Evolutionary conservation across 2,329 filamentous ascomycete species (phyloP).

Genomic region (Pezicula rhizophila): DNA sequence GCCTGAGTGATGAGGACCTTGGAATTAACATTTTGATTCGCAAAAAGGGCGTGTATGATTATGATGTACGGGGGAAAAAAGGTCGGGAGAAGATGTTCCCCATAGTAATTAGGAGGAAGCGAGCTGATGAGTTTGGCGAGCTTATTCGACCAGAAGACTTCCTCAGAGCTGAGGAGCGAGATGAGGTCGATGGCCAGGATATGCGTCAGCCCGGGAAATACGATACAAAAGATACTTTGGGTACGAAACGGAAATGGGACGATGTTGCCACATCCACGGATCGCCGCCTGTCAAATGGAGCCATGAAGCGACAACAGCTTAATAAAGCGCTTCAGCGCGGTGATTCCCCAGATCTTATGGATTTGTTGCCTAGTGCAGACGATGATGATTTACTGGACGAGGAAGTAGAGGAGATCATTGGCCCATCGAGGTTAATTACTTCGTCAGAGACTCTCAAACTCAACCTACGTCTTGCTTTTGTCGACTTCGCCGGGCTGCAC

Average conservation of each 20-base stretch:
- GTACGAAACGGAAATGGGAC: slow-evolving; percentile 93
- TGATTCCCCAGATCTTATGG: slow-evolving; percentile 33
- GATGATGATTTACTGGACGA: slow-evolving; percentile 58
- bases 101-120: slow-evolving; percentile 70
- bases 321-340: slow-evolving; percentile 26
- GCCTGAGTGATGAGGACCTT: slow-evolving; percentile 81
- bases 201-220: slow-evolving; percentile 44
- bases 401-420: slow-evolving; percentile 44
- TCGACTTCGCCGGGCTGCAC: slow-evolving; percentile 89
- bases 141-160: slow-evolving; percentile 92
- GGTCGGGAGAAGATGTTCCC: slow-evolving; percentile 92
- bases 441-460: slow-evolving; percentile 58
- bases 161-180: slow-evolving; percentile 83
- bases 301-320: slow-evolving; percentile 55
- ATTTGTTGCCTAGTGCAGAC: slow-evolving; percentile 31
- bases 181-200: slow-evolving; percentile 64
- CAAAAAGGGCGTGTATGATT: slow-evolving; percentile 87
- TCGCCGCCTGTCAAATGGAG: slow-evolving; percentile 34
- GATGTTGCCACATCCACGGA: slow-evolving; percentile 48
- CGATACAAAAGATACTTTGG: slow-evolving; percentile 57
- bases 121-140: slow-evolving; percentile 88
- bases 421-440: slow-evolving; percentile 71
- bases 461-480: slow-evolving; percentile 72
- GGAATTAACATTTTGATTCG: slow-evolving; percentile 88
- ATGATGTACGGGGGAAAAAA: slow-evolving; percentile 83